Conservation (phyloP, 2,329 filamentous ascomycete species). For the Apiospora koreana region DNA sequence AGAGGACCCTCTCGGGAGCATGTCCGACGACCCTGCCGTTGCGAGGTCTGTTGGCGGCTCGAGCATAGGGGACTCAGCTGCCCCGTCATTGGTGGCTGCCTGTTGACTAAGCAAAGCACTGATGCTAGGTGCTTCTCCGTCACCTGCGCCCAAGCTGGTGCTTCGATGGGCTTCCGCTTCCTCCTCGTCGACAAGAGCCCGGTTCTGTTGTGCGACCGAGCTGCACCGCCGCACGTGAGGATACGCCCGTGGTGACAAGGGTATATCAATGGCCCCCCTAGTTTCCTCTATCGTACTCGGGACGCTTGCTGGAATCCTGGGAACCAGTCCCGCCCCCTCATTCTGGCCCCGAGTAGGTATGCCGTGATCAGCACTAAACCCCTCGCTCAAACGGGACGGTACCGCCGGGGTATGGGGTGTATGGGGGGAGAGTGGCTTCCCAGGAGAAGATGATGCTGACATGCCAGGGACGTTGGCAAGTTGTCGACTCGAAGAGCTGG, state of each 20-base stretch:
- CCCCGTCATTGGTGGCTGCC: constrained; percentile 38
- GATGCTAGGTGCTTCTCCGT: constrained; percentile 64
- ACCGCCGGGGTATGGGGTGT: constrained; percentile 93
- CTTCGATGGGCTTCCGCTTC: constrained; percentile 65
- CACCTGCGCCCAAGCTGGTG: constrained; percentile 67
- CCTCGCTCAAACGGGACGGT: constrained; percentile 88
- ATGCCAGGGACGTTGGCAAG: constrained; percentile 65
- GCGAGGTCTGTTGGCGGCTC: constrained; percentile 46
- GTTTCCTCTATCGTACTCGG: constrained; percentile 52
- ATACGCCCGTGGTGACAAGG: constrained; percentile 65
- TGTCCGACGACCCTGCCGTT: constrained; percentile 38
- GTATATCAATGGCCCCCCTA: constrained; percentile 69
- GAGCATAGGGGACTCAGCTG: constrained; percentile 35
- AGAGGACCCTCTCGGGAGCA: constrained; percentile 41
- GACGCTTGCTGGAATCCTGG: constrained; percentile 37
- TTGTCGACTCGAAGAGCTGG: constrained; percentile 68
- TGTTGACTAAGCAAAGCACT: constrained; percentile 60
- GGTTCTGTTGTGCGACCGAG: constrained; percentile 67
- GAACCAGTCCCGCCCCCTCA: constrained; percentile 29
- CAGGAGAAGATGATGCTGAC: constrained; percentile 85
- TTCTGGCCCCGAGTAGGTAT: constrained; percentile 26
- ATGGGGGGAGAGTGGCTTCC: constrained; percentile 85
- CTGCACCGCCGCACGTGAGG: constrained; percentile 64
- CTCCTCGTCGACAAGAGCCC: constrained; percentile 56
- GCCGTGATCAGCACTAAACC: constrained; percentile 75